These are phyloP conservation scores for Phtheirospermum japonicum DNA, from an alignment of 257 asterid species.

Conservation along the genomic window DNA sequence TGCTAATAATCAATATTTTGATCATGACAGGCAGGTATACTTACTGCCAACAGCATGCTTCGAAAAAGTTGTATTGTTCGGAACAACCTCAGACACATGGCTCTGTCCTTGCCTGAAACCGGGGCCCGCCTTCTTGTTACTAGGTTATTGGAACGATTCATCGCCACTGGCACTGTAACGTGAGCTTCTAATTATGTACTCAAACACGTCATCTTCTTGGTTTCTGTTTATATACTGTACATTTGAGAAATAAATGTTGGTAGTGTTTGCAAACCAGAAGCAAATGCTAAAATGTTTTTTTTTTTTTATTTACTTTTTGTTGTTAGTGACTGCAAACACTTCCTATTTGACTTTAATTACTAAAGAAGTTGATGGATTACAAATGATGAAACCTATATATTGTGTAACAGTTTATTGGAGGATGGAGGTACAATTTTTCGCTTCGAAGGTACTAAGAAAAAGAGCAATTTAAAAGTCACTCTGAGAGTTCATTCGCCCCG, in stretches of 20 bases:
- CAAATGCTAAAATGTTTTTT: no score
- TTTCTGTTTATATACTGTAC: not conserved
- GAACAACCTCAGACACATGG: conserved; percentile 53
- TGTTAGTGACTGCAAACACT: no score
- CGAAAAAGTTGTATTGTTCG: conserved; percentile 29
- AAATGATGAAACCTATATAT: no score
- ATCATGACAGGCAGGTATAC: conserved; percentile 52
- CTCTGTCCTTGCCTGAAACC: conserved; percentile 61
- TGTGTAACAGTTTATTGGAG: conserved; percentile 59
- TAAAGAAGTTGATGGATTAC: no score
- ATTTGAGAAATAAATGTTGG: no score
- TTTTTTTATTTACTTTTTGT: no score
- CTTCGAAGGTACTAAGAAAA: conserved; percentile 49
- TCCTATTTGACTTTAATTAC: no score
- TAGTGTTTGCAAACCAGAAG: no score
- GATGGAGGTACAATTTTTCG: conserved; percentile 63
- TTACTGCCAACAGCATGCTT: conserved; percentile 57
- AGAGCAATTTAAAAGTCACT: conserved; percentile 43
- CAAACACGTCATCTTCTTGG: no score
- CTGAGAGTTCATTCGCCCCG: conserved; percentile 61
- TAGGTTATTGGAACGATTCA: conserved; percentile 49
- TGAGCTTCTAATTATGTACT: conserved; percentile 37
- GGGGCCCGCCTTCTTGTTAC: conserved; percentile 63
- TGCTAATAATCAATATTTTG: not conserved
- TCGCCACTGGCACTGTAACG: conserved; percentile 57